These are phyloP conservation scores for Cladosporium sp. DNA, from an alignment of 2,329 filamentous ascomycete species.

Conservation along the genomic window DNA sequence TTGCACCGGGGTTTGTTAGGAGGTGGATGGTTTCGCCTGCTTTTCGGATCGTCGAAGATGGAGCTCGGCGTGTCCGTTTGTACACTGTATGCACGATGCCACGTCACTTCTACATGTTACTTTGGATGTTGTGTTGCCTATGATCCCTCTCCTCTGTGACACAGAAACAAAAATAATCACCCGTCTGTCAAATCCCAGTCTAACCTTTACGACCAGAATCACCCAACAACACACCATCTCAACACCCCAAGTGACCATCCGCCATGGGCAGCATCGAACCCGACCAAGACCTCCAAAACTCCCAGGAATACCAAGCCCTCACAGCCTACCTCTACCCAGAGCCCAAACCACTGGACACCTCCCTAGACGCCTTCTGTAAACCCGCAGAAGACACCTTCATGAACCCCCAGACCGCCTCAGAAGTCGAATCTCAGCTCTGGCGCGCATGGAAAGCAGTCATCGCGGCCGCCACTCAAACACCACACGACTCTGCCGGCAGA, in stretches of 20 bases:
- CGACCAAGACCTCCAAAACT: slow-evolving; percentile 6
- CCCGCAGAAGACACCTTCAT: slow-evolving; percentile 20
- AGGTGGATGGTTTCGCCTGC: no score
- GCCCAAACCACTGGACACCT: neutral
- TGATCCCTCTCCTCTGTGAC: no score
- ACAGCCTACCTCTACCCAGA: neutral
- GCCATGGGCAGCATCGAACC: slow-evolving; percentile 8
- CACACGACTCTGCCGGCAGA: slow-evolving; percentile 18
- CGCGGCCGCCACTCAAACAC: slow-evolving; percentile 19
- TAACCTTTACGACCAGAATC: neutral
- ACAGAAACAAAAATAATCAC: no score
- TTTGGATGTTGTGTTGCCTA: no score
- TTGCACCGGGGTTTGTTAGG: neutral
- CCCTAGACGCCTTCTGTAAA: slow-evolving; percentile 17
- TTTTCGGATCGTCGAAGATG: neutral
- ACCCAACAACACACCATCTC: neutral
- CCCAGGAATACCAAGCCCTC: slow-evolving; percentile 5
- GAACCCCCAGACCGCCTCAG: slow-evolving; percentile 15
- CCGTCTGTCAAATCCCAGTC: no score
- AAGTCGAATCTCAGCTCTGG: slow-evolving; percentile 20
- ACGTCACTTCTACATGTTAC: neutral
- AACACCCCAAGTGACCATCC: neutral
- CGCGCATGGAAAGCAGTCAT: slow-evolving; percentile 22
- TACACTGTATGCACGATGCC: neutral
- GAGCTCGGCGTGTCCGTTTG: neutral